Evolutionary conservation across 192 early-diverging fungal species (phyloP).

Genomic region (Podila minutissima): DNA sequence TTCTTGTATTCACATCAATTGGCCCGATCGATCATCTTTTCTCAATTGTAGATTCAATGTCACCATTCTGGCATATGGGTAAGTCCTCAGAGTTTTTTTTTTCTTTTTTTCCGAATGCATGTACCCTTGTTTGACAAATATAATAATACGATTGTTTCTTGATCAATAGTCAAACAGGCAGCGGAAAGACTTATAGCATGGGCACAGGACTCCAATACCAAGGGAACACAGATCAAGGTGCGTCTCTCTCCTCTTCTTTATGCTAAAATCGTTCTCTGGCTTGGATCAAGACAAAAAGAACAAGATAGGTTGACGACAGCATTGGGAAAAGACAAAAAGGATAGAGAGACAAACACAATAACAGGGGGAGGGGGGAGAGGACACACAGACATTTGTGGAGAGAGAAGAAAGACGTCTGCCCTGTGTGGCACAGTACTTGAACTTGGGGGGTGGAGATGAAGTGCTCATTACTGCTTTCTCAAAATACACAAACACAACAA

Average conservation of each 20-base stretch:
- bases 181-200: constrained; percentile 98
- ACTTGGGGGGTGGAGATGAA: too few relatives aligned
- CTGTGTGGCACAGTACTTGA: too few relatives aligned
- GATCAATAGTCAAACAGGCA: constrained; percentile 78
- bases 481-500: neutral
- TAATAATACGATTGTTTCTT: too few relatives aligned
- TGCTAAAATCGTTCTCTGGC: neutral
- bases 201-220: constrained; percentile 72
- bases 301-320: neutral
- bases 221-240: constrained; percentile 50
- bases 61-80: constrained; percentile 92
- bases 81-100: neutral
- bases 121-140: too few relatives aligned
- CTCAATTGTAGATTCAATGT: constrained; percentile 80
- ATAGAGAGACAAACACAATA: too few relatives aligned
- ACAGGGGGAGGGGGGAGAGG: too few relatives aligned
- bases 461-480: too few relatives aligned
- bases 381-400: too few relatives aligned
- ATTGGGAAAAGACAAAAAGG: too few relatives aligned
- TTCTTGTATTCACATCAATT: neutral
- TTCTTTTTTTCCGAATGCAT: too few relatives aligned
- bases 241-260: neutral
- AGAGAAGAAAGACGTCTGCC: too few relatives aligned
- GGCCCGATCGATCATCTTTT: neutral
- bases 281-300: neutral